These are phyloP conservation scores for Colletotrichum horii DNA, from an alignment of 2,329 filamentous ascomycete species.

Conservation along the genomic window DNA sequence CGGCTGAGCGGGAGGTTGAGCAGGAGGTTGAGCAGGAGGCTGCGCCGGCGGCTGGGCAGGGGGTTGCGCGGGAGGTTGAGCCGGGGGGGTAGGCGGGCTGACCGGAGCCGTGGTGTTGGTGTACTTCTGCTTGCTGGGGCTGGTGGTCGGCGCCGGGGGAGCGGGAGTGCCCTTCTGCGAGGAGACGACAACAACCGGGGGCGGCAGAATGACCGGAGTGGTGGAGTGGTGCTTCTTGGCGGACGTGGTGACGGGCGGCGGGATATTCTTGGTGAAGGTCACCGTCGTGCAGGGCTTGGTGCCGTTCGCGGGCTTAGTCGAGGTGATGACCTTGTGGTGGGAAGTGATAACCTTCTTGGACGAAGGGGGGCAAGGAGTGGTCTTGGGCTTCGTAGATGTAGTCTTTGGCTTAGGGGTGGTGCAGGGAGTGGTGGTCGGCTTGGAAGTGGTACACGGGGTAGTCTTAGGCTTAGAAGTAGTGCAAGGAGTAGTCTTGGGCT, in stretches of 20 bases:
- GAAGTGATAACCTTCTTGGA: neutral
- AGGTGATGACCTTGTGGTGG: neutral
- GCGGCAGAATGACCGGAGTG: neutral
- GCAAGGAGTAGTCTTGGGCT: neutral
- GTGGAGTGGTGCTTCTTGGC: neutral
- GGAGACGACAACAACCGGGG: neutral
- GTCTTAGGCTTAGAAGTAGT: neutral
- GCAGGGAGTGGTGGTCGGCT: no score
- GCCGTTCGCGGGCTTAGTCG: neutral
- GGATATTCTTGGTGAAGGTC: neutral
- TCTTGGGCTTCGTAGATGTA: neutral
- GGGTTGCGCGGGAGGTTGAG: neutral
- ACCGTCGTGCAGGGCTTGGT: neutral
- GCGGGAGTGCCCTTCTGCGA: neutral
- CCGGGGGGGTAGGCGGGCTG: neutral
- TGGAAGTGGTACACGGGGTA: neutral
- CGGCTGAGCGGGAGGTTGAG: neutral
- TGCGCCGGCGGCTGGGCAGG: neutral
- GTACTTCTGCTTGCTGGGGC: neutral
- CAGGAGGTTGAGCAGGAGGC: neutral
- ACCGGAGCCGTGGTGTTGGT: neutral
- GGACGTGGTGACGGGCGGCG: neutral
- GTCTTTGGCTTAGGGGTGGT: no score
- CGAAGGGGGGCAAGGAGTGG: neutral
- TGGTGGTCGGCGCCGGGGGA: neutral